phyloP scores from a whole-genome alignment of 257 asterid species.

The Solanum virginianum region DNA sequence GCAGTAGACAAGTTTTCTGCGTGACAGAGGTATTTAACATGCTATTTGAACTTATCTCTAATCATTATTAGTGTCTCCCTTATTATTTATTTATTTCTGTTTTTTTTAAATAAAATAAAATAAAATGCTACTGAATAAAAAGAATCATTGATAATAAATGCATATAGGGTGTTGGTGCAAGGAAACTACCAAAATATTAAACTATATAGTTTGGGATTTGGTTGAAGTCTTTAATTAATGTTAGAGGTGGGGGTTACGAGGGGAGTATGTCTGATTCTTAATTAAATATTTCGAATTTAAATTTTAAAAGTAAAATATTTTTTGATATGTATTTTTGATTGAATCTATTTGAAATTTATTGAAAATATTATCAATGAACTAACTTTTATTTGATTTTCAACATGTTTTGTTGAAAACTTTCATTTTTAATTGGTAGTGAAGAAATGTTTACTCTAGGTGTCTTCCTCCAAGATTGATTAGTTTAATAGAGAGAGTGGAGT shows the following conservation, averaged over 20 bases:
- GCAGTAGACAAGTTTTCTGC: not conserved
- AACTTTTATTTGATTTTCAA: not conserved
- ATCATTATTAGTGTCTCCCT: conserved; percentile 42
- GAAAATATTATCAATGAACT: not conserved
- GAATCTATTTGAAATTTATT: not conserved
- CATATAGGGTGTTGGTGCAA: not conserved
- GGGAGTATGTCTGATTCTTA: not conserved
- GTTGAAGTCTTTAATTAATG: not conserved
- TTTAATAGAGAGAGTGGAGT: too few species aligned
- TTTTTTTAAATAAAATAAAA: not conserved
- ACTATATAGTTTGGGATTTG: not conserved
- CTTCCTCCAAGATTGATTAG: too few species aligned
- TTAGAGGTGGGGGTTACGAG: not conserved
- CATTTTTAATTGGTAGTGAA: not conserved
- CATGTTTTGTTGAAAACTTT: not conserved
- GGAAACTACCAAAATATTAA: conserved; percentile 15
- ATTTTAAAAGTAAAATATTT: not conserved
- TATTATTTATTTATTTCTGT: not conserved
- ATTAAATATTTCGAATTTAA: not conserved
- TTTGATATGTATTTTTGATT: accelerated
- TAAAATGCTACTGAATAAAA: not conserved
- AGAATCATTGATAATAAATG: conserved; percentile 4
- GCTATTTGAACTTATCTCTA: conserved; percentile 24
- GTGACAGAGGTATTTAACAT: conserved; percentile 22
- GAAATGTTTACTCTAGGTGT: not conserved